A percentile compares a stretch with the other conserved stretches of the same genome.
These are phyloP conservation scores for Pisolithus microcarpus DNA, from an alignment of 768 basidiomycete genomes.

Conservation along the genomic window DNA sequence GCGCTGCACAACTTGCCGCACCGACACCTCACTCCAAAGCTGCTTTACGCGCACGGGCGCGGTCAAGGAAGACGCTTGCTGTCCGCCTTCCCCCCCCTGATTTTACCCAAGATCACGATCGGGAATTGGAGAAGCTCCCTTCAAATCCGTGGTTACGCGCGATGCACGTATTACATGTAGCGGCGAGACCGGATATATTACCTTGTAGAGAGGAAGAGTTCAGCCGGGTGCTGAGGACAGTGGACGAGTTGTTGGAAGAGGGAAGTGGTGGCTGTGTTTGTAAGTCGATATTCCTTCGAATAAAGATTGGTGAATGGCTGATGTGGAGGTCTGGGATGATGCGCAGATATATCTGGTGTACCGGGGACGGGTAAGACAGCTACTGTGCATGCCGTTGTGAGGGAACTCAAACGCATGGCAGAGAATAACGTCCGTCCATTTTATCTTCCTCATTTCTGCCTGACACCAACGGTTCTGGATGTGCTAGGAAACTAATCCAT, in stretches of 20 bases:
- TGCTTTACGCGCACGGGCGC: slow-evolving; percentile 43
- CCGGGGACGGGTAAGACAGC: slow-evolving; percentile 99
- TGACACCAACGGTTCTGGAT: background rate
- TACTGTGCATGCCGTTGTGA: slow-evolving; percentile 88
- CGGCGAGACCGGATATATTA: slow-evolving; percentile 80
- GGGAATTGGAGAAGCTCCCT: slow-evolving; percentile 46
- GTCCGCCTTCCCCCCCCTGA: slow-evolving; percentile 31
- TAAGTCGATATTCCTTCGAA: slow-evolving; percentile 32
- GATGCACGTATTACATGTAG: slow-evolving; percentile 89
- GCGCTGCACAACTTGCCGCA: slow-evolving; percentile 39
- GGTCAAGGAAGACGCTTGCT: slow-evolving; percentile 23
- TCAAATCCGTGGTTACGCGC: slow-evolving; percentile 79
- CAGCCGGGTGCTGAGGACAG: slow-evolving; percentile 59
- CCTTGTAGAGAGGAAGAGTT: slow-evolving; percentile 90
- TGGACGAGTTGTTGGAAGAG: slow-evolving; percentile 83
- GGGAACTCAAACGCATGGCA: slow-evolving; percentile 86
- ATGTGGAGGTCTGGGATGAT: background rate
- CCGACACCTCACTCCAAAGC: slow-evolving; percentile 77
- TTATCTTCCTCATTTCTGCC: background rate
- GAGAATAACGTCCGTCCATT: slow-evolving; percentile 54
- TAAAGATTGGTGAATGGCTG: background rate
- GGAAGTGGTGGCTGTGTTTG: slow-evolving; percentile 95
- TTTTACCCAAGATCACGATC: slow-evolving; percentile 29
- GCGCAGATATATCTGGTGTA: slow-evolving; percentile 88
- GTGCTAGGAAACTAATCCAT: slow-evolving; percentile 80